Conservation (phyloP, 2,329 filamentous ascomycete genomes). For the Colletotrichum horii region DNA sequence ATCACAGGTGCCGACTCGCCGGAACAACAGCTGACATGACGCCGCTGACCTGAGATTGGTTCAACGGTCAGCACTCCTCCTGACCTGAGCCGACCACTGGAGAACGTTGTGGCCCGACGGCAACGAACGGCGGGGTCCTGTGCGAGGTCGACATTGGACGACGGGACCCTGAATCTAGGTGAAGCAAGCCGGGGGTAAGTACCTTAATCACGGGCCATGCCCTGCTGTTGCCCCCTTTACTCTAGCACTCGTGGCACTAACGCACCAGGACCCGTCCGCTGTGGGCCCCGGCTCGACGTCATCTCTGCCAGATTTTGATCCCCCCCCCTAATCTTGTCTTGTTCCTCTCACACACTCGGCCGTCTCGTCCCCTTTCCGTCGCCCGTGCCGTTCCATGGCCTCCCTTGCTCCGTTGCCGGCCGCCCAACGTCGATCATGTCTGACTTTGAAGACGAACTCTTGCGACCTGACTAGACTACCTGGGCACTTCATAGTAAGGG, state of each 20-base stretch:
- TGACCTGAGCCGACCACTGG: neutral
- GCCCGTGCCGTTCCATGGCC: neutral
- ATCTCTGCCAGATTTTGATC: slow-evolving; percentile 7
- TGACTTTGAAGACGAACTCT: neutral
- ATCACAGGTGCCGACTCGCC: neutral
- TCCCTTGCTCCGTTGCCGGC: neutral
- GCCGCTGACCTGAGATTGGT: neutral
- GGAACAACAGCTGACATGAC: too few species aligned
- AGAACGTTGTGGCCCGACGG: neutral
- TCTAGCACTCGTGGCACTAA: neutral
- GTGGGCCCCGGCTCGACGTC: slow-evolving; percentile 7
- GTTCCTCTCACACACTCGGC: neutral
- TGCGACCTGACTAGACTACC: neutral
- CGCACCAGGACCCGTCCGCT: neutral
- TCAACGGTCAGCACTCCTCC: neutral
- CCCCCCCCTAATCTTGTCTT: neutral
- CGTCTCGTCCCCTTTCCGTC: neutral
- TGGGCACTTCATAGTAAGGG: neutral
- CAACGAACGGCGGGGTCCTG: neutral
- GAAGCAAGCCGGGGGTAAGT: neutral
- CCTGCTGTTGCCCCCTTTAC: neutral
- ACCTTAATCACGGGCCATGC: neutral
- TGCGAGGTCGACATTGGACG: neutral
- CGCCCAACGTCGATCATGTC: neutral
- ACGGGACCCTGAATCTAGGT: neutral